Base-by-base conservation (phyloP, 495 filamentous ascomycete genomes). In the Tricharina praecox region DNA sequence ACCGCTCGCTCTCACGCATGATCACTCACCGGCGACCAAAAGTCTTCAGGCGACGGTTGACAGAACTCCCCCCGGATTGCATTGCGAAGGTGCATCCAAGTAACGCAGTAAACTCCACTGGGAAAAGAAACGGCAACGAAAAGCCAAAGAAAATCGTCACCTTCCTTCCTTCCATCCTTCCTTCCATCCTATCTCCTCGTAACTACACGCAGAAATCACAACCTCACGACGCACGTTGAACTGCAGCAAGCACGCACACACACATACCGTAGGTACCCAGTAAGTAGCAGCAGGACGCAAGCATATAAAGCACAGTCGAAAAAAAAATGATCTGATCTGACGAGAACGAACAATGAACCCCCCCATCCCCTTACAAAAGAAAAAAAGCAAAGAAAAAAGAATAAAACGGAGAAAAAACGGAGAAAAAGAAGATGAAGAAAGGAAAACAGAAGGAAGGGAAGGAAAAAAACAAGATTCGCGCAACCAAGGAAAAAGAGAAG, bases 261-360 rank as follows among this genome's bases (percentile, higher is more conserved):
- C n/a, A n/a, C n/a, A n/a, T n/a, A n/a, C n/a, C n/a, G n/a, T n/a
- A n/a, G n/a, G n/a, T n/a, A n/a, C n/a, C n/a, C 48, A 52, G 51
- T 52, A 46, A 56, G 53, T 50, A 43, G 50, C 48, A 55, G 30
- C n/a, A n/a, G n/a, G n/a, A n/a, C n/a, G n/a, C n/a, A n/a, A n/a
- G n/a, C n/a, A n/a, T n/a, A n/a, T n/a, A n/a, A n/a, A n/a, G n/a
- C n/a, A n/a, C n/a, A n/a, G n/a, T n/a, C n/a, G n/a, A n/a, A n/a
- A n/a, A n/a, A n/a, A n/a, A n/a, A n/a, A n/a, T n/a, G n/a, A n/a
- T n/a, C n/a, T n/a, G n/a, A n/a, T n/a, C n/a, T n/a, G n/a, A n/a
- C n/a, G n/a, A n/a, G n/a, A n/a, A n/a, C n/a, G n/a, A n/a, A n/a
- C n/a, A n/a, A n/a, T n/a, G 44, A 55, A 23, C 23, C 34, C 34